These are phyloP conservation scores for Solanum phureja DNA, from an alignment of 257 asterid species.

Conservation along the genomic window DNA sequence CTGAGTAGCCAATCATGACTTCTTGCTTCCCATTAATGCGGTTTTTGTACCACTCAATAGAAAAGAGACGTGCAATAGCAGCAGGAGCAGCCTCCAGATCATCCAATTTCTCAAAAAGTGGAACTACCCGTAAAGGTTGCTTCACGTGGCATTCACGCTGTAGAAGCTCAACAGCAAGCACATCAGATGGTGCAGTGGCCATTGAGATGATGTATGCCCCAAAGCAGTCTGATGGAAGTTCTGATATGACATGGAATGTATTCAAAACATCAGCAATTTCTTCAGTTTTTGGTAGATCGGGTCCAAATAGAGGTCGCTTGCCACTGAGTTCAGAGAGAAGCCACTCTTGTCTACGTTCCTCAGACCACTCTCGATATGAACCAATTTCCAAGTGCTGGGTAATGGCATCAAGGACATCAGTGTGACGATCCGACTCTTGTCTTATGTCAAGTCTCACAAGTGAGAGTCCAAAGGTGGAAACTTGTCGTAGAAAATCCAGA, in stretches of 20 bases:
- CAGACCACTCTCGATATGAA: constrained; percentile 39
- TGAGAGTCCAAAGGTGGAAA: constrained; percentile 45
- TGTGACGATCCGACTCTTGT: constrained; percentile 46
- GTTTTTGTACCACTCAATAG: constrained; percentile 42
- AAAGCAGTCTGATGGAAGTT: constrained; percentile 39
- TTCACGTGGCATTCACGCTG: constrained; percentile 42
- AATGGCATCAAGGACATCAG: constrained; percentile 40
- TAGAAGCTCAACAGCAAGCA: constrained; percentile 44
- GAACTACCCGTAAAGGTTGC: constrained; percentile 37
- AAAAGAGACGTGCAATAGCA: constrained; percentile 46
- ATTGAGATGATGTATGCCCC: constrained; percentile 43
- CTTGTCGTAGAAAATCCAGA: constrained; percentile 43
- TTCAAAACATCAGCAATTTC: constrained; percentile 41
- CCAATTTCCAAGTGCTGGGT: constrained; percentile 39
- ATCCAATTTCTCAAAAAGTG: constrained; percentile 42
- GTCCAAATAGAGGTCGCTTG: constrained; percentile 42
- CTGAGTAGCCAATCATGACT: constrained; percentile 55
- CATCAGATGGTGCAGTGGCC: constrained; percentile 46
- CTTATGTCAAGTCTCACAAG: constrained; percentile 40
- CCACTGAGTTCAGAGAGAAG: constrained; percentile 42
- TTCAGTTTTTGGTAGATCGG: constrained; percentile 38
- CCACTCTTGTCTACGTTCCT: constrained; percentile 41
- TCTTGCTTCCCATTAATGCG: constrained; percentile 42
- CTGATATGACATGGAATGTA: constrained; percentile 39
- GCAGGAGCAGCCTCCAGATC: constrained; percentile 44